phyloP scores from a whole-genome alignment of 805 yeast genomes.

The Ogataea zsoltii region DNA sequence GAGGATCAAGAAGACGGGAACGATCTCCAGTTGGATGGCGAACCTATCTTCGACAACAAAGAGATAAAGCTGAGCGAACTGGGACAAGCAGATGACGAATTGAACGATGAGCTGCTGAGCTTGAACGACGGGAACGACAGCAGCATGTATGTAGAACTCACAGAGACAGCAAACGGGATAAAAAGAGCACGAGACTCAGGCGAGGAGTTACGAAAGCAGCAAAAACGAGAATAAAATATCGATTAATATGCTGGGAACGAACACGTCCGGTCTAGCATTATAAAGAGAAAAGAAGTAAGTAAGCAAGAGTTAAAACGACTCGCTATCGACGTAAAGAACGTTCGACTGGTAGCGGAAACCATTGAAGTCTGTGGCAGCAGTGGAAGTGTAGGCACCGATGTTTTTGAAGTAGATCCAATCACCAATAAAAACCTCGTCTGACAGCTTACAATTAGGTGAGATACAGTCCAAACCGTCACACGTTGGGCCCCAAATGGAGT shows the following conservation, averaged over 20 bases:
- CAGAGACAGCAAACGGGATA: conserved; percentile 23
- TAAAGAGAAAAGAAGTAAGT: conserved; percentile 1
- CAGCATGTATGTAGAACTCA: conserved; percentile 31
- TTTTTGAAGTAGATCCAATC: conserved; percentile 89
- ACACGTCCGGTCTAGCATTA: not conserved
- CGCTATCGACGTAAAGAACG: conserved; percentile 59
- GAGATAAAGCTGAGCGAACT: conserved; percentile 24
- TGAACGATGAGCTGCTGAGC: conserved; percentile 19
- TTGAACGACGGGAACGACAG: conserved; percentile 19
- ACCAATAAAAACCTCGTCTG: conserved; percentile 69
- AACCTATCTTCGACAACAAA: not conserved
- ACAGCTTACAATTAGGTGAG: conserved; percentile 49
- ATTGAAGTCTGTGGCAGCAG: conserved; percentile 90
- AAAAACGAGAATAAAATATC: conserved; percentile 6
- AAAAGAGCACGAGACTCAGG: conserved; percentile 23
- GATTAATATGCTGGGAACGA: not conserved
- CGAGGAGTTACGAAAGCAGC: conserved; percentile 9
- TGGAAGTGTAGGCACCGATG: conserved; percentile 89
- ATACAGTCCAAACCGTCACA: conserved; percentile 96
- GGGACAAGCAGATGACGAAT: conserved; percentile 33
- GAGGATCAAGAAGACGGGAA: conserved; percentile 17
- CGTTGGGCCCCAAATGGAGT: conserved; percentile 97
- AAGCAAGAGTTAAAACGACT: not conserved
- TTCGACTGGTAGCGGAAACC: conserved; percentile 71
- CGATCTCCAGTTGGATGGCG: conserved; percentile 5